These are phyloP conservation scores for Colletotrichum agaves DNA, from an alignment of 2,329 filamentous ascomycete species.

Conservation along the genomic window DNA sequence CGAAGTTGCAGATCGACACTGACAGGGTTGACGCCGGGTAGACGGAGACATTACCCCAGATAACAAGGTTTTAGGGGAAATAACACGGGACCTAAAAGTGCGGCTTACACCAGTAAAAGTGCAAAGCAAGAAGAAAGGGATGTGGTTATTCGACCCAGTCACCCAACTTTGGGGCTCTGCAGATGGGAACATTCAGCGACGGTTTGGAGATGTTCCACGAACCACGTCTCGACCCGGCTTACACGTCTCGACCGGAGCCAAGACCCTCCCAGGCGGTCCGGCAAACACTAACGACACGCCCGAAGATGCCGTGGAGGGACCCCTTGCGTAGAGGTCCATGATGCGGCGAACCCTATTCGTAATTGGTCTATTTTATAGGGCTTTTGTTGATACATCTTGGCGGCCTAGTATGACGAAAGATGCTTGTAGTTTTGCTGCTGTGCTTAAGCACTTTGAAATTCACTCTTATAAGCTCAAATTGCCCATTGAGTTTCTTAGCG, in stretches of 20 bases:
- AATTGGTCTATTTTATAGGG: too few species aligned
- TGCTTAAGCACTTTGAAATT: too few species aligned
- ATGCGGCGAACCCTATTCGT: too few species aligned
- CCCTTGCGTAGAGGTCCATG: not conserved
- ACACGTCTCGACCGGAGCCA: conserved; percentile 17
- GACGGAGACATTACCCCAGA: conserved; percentile 30
- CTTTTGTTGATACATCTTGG: too few species aligned
- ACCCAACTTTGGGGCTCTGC: conserved; percentile 36
- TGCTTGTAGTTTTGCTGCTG: too few species aligned
- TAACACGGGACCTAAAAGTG: not conserved
- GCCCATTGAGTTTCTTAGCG: too few species aligned
- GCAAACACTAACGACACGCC: not conserved
- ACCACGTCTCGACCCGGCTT: conserved; percentile 27
- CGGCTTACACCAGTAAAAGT: not conserved
- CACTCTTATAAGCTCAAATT: too few species aligned
- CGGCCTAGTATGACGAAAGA: too few species aligned
- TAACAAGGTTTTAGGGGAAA: not conserved
- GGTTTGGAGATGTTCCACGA: conserved; percentile 32
- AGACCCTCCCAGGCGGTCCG: not conserved
- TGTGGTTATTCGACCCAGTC: not conserved
- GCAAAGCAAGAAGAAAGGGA: not conserved
- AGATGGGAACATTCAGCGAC: conserved; percentile 24
- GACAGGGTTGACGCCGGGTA: conserved; percentile 23
- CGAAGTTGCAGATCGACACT: conserved; percentile 5
- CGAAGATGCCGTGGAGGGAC: not conserved